Base-by-base conservation (phyloP, 73 alveolate genomes). In the Symbiodinium natans region DNA sequence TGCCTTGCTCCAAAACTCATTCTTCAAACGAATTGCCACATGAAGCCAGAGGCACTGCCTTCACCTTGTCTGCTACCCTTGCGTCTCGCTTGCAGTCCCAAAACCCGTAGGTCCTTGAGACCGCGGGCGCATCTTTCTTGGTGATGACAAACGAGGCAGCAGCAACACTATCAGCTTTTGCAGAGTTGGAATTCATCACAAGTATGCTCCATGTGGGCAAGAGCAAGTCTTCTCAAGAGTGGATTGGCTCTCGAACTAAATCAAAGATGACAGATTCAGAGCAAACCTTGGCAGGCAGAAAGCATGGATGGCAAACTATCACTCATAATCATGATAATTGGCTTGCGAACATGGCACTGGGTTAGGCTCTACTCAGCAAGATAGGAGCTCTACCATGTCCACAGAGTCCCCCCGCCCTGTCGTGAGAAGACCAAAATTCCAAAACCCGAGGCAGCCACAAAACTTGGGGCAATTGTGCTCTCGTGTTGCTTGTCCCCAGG, bases 211-310 rank as follows among this genome's bases (percentile, higher is more conserved):
- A 63, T 63, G 77, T 63, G 77, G 77, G 34, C 77, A 63, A 63
- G 77, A 63, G 77, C 77, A 63, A 63, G 77, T 63, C 77, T 63
- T 63, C 77, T 21, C 77, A 63, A 63, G 77, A 63, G 25, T 21
- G 9, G 77, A 63, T 63, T n/a, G 36, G 34, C 43, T 39, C 71
- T 38, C 68, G 3, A 36, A 42, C 73, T 59, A 88, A 40, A 88
- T 56, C 68, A 88, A 48, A 63, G 95, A 88, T 6, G 95, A 88
- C 27, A 88, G 95, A 38, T 6, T 88, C 74, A 88, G 86, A 39
- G 95, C 95, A 38, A 59, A 88, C 95, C 95, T 88, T 41, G n/a
- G 42, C 40, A 33, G 43, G 21, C 29, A 29, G 11, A 29, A n/a
- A 31, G 38, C 82, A 34, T n/a, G 82, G 31, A 27, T 34, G 0